Base-by-base conservation (phyloP, 768 basidiomycete genomes). In the Pleurotus tuoliensis region DNA sequence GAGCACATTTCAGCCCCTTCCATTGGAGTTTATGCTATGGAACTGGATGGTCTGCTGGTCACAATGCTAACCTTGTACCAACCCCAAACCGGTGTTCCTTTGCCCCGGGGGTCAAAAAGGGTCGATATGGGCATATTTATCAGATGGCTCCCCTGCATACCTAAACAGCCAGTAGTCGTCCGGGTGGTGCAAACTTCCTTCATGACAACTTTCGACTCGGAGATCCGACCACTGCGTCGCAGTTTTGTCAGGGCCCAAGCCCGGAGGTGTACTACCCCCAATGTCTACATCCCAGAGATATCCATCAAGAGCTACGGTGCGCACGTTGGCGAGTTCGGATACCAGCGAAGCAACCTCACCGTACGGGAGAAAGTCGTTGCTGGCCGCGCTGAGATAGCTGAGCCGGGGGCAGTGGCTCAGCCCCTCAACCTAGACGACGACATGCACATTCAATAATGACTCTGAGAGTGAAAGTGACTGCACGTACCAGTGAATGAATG, bases 91-190 rank as follows among this genome's bases (percentile, higher is more conserved):
- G 27, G 30, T 34, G 30, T 9, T 34, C 30, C 30, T 34, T 3
- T 3, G 30, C 30, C 30, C 11, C 27, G 27, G 30, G 11, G 7
- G 30, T 34, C 30, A 34, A 11, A n/a, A 15, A 34, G 48, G 48
- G 9, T 34, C 16, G n/a, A 30, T 34, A 16, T 15, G 48, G 6
- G 13, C 16, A n/a, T 16, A 16, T 53, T 53, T 16, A 5, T 24
- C 18, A 11, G 12, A 44, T 3, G 51, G 39, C 39, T 53, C 37
- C 38, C 51, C 51, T 16, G 51, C 51, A 41, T 53, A 53, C 18
- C 51, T n/a, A 22, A 53, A 38, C n/a, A 53, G 22, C 51, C 51
- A 53, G 24, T 53, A 53, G 20, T 53, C 15, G 41, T 53, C 51
- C 38, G 39, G 37, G 24, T n/a, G 3, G 3, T 20, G 41, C 51